Percentiles rank a stretch among this genome's conserved stretches.
These are phyloP conservation scores for Daldinia sp. DNA, from an alignment of 2,329 filamentous ascomycete genomes.

Conservation along the genomic window DNA sequence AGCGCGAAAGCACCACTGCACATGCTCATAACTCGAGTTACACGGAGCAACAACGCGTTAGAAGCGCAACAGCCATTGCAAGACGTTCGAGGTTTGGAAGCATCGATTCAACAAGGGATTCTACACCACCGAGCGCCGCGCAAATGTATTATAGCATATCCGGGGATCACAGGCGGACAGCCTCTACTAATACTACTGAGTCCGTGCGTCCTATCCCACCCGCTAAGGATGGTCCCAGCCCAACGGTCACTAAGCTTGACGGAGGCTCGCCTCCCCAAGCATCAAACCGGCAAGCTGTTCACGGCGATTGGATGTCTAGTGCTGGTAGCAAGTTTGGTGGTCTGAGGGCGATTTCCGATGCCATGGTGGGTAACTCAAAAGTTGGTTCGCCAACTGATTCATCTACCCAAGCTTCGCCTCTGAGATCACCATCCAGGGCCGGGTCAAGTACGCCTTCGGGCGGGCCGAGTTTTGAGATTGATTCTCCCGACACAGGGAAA, in stretches of 20 bases:
- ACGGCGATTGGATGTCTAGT: constrained; percentile 67
- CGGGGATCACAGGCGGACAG: constrained; percentile 64
- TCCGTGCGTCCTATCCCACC: constrained; percentile 60
- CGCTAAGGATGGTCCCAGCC: constrained; percentile 62
- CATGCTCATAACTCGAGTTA: constrained; percentile 80
- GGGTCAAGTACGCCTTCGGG: constrained; percentile 76
- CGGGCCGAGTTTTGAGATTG: constrained; percentile 78
- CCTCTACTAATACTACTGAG: constrained; percentile 66
- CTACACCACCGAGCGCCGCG: constrained; percentile 65
- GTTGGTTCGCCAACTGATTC: constrained; percentile 59
- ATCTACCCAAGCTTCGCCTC: constrained; percentile 59
- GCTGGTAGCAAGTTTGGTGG: constrained; percentile 63
- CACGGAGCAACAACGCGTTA: constrained; percentile 74
- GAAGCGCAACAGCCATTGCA: constrained; percentile 71
- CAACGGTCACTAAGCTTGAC: constrained; percentile 69
- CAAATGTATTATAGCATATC: constrained; percentile 74
- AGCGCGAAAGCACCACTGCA: constrained; percentile 68
- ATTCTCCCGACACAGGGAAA: constrained; percentile 73
- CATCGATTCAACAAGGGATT: constrained; percentile 75
- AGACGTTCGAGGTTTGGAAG: constrained; percentile 83
- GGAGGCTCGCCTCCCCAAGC: constrained; percentile 56
- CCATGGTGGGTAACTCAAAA: constrained; percentile 63
- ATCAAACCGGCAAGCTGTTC: constrained; percentile 53
- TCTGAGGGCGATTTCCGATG: constrained; percentile 86
- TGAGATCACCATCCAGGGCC: constrained; percentile 75